Base-by-base conservation (phyloP, 441 rosid genomes). In the Gossypium aridum region DNA sequence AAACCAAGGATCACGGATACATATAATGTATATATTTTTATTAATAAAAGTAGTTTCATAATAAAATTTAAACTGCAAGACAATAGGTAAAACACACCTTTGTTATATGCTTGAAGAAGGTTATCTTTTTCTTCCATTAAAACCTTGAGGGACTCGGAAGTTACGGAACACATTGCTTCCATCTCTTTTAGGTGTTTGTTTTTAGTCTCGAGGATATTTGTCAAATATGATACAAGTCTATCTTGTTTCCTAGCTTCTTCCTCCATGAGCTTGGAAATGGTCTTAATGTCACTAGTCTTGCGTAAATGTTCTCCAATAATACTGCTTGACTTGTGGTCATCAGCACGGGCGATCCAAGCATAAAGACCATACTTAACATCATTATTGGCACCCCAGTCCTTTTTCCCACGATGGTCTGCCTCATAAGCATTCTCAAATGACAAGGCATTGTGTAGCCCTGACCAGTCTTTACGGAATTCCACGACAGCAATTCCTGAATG, bases 261-360 rank as follows among this genome's bases (percentile, higher is more conserved):
- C 72, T 86, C 92, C 83, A 88, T 87, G 63, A 91, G 81, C 75
- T 85, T 88, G 72, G 91, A 83, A 64, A 93, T 84, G 65, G 92
- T 89, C 83, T 86, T 93, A 68, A 91, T 88, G 83, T 95, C 97
- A 67, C 97, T 88, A 79, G 56, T 86, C 87, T 84, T 95, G 76
- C 92, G 85, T 57, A 95, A 76, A 75, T 89, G 84, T 17, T 93
- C 99, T 74, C 97, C 99, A 28, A 91, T 49, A 14, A 89, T 88
- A 82, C 83, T 82, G 63, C 82, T 86, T 31, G 85, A 79, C 34
- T 80, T 85, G 74, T 90, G 92, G 80, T 96, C 98, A 73, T 87
- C 92, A 64, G 91, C 83, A 51, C 92, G 92, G 28, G 99, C 99
- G 78, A 96, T 94, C 98, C 99, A 93, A 43, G 88, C 94, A 80